phyloP scores from a whole-genome alignment of 345 rosid genomes.

The Cardamine occulta region DNA sequence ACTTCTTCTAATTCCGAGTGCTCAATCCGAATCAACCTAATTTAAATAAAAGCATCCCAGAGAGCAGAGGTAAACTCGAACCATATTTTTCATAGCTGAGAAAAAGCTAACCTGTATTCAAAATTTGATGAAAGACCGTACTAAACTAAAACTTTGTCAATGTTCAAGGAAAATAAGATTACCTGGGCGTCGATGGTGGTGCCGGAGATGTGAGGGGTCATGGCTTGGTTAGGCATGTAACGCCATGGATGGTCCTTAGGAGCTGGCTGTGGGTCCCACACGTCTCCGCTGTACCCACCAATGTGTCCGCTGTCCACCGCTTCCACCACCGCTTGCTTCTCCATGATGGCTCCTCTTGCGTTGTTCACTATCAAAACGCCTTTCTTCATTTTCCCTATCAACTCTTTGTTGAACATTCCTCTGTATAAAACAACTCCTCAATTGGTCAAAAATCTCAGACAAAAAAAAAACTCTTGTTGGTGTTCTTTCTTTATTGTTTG shows the following conservation, averaged over 20 bases:
- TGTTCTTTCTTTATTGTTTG: neutral
- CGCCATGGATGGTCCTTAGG: constrained; percentile 99
- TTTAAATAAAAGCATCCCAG: neutral
- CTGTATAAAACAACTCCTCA: constrained; percentile 41
- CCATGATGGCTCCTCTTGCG: constrained; percentile 97
- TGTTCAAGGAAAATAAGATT: neutral
- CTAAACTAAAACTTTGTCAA: neutral
- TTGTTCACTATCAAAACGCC: constrained; percentile 90
- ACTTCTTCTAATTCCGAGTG: neutral
- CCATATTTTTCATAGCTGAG: neutral
- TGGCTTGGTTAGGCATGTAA: constrained; percentile 96
- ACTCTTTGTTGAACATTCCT: constrained; percentile 78
- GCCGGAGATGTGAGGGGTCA: constrained; percentile 98
- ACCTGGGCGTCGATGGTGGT: constrained; percentile 98
- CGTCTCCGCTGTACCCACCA: constrained; percentile 97
- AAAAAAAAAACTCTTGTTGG: neutral
- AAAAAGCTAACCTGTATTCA: neutral
- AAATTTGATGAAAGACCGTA: neutral
- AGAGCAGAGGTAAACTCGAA: neutral
- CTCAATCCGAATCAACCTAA: neutral
- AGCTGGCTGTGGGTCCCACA: constrained; percentile 94
- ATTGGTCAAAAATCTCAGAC: neutral
- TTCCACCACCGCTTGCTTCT: constrained; percentile 83
- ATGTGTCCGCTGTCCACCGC: constrained; percentile 84
- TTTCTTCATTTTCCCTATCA: constrained; percentile 82